Percentiles rank a stretch among this genome's conserved stretches.
These are phyloP conservation scores for Anisodus tanguticus DNA, from an alignment of 257 asterid genomes.

Conservation along the genomic window DNA sequence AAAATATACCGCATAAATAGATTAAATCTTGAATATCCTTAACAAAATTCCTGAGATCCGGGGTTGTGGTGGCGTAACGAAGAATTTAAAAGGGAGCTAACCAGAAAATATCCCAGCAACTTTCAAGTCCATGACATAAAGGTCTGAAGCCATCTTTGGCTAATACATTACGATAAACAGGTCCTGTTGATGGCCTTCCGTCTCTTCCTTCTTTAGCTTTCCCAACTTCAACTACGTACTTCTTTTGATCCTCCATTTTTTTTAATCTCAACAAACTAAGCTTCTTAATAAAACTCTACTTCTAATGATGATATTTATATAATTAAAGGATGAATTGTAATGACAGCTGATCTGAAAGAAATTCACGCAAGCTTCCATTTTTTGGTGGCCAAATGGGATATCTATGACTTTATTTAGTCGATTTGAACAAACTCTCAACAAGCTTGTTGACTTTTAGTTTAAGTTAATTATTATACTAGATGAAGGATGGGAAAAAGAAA, in stretches of 20 bases:
- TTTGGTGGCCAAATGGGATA: neutral
- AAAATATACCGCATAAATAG: no score
- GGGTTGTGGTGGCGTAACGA: neutral
- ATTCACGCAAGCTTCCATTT: neutral
- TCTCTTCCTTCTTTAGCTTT: slow-evolving; percentile 56
- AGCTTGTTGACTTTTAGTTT: neutral
- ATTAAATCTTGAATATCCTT: no score
- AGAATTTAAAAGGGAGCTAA: slow-evolving; percentile 28
- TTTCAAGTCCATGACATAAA: slow-evolving; percentile 52
- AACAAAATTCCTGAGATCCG: no score
- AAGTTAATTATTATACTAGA: neutral
- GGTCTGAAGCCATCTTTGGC: slow-evolving; percentile 67
- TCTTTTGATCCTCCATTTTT: slow-evolving; percentile 37
- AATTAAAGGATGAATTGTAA: neutral
- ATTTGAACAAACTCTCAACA: neutral
- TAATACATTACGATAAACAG: slow-evolving; percentile 65
- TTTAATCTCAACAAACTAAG: neutral
- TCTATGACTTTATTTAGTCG: neutral
- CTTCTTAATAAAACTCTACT: neutral
- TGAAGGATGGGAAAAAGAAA: neutral
- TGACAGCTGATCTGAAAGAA: neutral
- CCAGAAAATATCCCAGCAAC: slow-evolving; percentile 87
- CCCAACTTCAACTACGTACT: slow-evolving; percentile 60
- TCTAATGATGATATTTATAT: neutral
- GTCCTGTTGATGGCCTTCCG: slow-evolving; percentile 70